phyloP scores from a whole-genome alignment of 2,329 filamentous ascomycete genomes.

The Penicillium thymicola region DNA sequence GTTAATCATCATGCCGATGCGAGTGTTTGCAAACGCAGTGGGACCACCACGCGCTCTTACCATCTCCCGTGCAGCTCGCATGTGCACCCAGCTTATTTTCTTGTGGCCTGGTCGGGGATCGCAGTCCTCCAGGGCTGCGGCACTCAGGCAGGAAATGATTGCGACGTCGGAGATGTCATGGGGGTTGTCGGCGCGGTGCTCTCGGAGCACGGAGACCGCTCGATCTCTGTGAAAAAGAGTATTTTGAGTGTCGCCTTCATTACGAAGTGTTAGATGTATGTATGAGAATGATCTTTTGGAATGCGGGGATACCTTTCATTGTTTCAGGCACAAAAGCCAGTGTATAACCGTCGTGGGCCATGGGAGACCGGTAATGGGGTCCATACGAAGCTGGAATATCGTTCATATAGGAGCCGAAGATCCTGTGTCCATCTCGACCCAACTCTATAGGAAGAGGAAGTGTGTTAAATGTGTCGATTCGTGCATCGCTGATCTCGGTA shows the following conservation, averaged over 20 bases:
- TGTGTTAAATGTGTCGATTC: slow-evolving; percentile 39
- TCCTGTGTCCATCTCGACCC: slow-evolving; percentile 28
- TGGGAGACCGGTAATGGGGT: slow-evolving; percentile 30
- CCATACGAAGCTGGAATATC: slow-evolving; percentile 42
- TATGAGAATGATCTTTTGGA: slow-evolving; percentile 40
- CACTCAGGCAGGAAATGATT: slow-evolving; percentile 40
- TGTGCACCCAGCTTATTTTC: slow-evolving; percentile 40
- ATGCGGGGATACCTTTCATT: slow-evolving; percentile 40
- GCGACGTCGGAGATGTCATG: slow-evolving; percentile 37
- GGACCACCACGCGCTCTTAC: slow-evolving; percentile 39
- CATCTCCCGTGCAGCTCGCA: slow-evolving; percentile 39
- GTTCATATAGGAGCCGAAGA: slow-evolving; percentile 43
- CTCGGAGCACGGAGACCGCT: slow-evolving; percentile 34
- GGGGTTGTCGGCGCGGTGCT: slow-evolving; percentile 32
- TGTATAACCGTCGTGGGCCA: slow-evolving; percentile 41
- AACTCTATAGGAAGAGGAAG: slow-evolving; percentile 37
- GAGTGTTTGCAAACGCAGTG: slow-evolving; percentile 35
- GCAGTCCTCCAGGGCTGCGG: slow-evolving; percentile 41
- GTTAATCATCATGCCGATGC: slow-evolving; percentile 41
- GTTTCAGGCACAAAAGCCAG: slow-evolving; percentile 40
- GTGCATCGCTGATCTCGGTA: slow-evolving; percentile 36
- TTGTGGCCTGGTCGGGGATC: slow-evolving; percentile 39
- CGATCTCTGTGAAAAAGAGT: slow-evolving; percentile 34
- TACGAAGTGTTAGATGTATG: slow-evolving; percentile 39
- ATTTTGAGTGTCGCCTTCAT: slow-evolving; percentile 29